phyloP scores from a whole-genome alignment of 116 monocot genomes.

The Iris pallida region DNA sequence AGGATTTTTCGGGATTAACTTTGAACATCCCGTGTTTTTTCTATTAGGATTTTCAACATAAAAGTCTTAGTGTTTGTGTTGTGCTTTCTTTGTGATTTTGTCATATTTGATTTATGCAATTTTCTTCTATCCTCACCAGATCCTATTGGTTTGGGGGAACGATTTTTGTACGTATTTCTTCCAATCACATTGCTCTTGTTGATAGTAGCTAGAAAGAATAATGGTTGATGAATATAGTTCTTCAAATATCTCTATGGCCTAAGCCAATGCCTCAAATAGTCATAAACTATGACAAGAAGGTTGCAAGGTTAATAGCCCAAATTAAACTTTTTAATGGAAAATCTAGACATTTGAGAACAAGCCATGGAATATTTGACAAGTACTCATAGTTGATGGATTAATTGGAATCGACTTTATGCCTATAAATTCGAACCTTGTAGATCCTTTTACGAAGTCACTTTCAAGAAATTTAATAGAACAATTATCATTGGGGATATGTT shows the following conservation, averaged over 20 bases:
- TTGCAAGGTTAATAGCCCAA: not conserved
- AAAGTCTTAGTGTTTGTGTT: too few species aligned
- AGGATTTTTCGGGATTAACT: too few species aligned
- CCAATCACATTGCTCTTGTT: too few species aligned
- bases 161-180: too few species aligned
- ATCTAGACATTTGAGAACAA: not conserved
- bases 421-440: not conserved
- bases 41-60: too few species aligned
- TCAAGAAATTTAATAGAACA: not conserved
- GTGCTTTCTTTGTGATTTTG: too few species aligned
- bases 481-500: not conserved
- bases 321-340: constrained; percentile 1
- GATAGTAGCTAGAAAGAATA: too few species aligned
- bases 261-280: not conserved
- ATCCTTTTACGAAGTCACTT: not conserved
- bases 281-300: not conserved
- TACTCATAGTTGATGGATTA: not conserved
- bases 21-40: too few species aligned
- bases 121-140: too few species aligned
- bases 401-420: not conserved
- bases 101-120: too few species aligned
- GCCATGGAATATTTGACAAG: not conserved
- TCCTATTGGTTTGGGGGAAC: too few species aligned
- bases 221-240: too few species aligned
- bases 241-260: not conserved